These are phyloP conservation scores for Magnusiomyces tetraspermus DNA, from an alignment of 1,139 yeast species.

Conservation along the genomic window DNA sequence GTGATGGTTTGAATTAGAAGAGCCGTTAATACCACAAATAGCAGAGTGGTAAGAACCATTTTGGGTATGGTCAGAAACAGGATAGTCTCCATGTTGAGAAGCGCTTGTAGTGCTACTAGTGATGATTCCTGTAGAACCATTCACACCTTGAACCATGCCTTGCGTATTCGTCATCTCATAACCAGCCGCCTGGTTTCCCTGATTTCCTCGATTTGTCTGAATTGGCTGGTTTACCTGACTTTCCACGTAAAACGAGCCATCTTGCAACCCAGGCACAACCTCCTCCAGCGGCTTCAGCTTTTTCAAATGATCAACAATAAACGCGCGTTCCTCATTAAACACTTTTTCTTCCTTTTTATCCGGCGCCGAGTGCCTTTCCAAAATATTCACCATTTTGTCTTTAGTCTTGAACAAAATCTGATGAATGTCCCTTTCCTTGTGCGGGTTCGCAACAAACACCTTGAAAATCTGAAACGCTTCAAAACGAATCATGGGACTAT, in stretches of 20 bases:
- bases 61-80: no score
- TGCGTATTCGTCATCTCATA: no score
- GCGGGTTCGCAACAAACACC: conserved; percentile 87
- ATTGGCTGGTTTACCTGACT: no score
- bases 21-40: no score
- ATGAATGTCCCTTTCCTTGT: conserved; percentile 65
- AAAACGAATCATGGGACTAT: conserved; percentile 75
- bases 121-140: background rate
- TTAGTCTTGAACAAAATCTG: conserved; percentile 80
- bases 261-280: no score
- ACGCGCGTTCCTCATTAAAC: conserved; percentile 72
- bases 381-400: conserved; percentile 60
- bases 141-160: no score
- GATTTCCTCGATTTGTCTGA: no score
- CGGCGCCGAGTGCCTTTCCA: conserved; percentile 51
- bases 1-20: no score
- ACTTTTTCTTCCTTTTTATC: conserved; percentile 52
- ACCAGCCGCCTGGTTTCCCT: no score
- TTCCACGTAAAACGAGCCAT: no score
- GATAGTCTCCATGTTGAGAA: conserved; percentile 76
- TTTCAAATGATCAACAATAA: conserved; percentile 64
- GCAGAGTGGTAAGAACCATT: no score
- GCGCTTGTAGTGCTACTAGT: conserved; percentile 32
- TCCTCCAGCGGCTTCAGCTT: conserved; percentile 39
- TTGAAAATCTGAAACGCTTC: conserved; percentile 93